Conservation (phyloP, 2,329 filamentous ascomycete genomes). For the Aschersonia sp. region DNA sequence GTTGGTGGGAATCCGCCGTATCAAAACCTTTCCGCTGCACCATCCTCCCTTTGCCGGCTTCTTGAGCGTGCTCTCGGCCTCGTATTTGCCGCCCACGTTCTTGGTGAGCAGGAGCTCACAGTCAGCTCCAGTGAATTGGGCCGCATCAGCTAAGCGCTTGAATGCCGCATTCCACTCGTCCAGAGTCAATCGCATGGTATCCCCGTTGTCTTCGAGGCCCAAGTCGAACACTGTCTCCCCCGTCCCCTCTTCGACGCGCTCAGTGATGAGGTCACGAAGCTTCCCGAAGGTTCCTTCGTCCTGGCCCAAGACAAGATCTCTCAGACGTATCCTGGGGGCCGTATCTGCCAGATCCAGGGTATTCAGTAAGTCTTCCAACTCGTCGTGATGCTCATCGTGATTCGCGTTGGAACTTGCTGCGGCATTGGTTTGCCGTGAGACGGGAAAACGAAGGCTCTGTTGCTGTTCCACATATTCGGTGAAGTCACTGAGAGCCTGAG, state of each 20-base stretch:
- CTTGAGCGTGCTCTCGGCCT: constrained; percentile 43
- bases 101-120: constrained; percentile 78
- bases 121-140: constrained; percentile 53
- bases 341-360: constrained; percentile 70
- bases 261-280: constrained; percentile 50
- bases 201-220: constrained; percentile 79
- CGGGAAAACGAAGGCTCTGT: constrained; percentile 57
- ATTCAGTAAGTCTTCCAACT: constrained; percentile 85
- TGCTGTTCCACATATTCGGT: constrained; percentile 96
- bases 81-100: constrained; percentile 67
- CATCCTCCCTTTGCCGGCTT: constrained; percentile 53
- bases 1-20: constrained; percentile 58
- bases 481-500: constrained; percentile 74
- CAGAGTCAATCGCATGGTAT: constrained; percentile 63
- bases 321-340: constrained; percentile 52
- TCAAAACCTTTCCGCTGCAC: constrained; percentile 73
- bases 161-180: constrained; percentile 65
- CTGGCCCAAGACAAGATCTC: constrained; percentile 56
- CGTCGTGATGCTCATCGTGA: constrained; percentile 48
- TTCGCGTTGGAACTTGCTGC: constrained; percentile 13
- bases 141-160: constrained; percentile 48
- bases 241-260: constrained; percentile 66
- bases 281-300: constrained; percentile 46
- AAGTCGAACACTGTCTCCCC: constrained; percentile 87
- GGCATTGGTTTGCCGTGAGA: constrained; percentile 13